A percentile compares a stretch with the other conserved stretches of the same genome.
phyloP scores from a whole-genome alignment of 176 grass and related monocot species.

The Musa schizocarpa region DNA sequence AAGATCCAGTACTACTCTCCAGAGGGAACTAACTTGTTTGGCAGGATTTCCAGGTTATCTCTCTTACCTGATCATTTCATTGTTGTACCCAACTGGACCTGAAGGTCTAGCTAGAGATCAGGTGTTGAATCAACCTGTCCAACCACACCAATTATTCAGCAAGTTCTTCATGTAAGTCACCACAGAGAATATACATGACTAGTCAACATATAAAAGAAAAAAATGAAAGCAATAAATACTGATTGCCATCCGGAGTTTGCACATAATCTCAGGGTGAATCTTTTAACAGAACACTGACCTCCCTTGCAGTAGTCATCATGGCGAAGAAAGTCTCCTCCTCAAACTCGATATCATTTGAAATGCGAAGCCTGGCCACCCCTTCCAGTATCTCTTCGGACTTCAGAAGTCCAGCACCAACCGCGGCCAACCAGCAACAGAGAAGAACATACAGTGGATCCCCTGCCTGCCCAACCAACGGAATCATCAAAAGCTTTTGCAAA shows the following conservation, averaged over 20 bases:
- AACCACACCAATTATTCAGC: neutral
- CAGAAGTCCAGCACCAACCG: constrained; percentile 66
- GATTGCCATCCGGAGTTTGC: neutral
- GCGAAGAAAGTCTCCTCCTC: constrained; percentile 93
- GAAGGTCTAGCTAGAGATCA: no score
- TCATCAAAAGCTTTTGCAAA: neutral
- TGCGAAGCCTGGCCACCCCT: constrained; percentile 83
- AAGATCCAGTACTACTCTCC: no score
- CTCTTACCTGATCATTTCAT: no score
- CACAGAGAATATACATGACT: neutral
- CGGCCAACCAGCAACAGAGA: constrained; percentile 82
- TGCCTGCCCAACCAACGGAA: constrained; percentile 19
- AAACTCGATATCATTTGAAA: constrained; percentile 95
- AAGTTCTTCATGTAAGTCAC: neutral
- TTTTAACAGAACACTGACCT: constrained; percentile 28
- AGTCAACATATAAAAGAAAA: neutral
- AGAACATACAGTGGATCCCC: constrained; percentile 88
- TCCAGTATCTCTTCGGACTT: constrained; percentile 95
- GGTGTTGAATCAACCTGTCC: neutral
- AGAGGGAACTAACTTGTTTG: no score
- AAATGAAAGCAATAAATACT: neutral
- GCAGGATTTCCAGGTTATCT: no score
- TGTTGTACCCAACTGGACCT: no score
- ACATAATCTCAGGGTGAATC: neutral
- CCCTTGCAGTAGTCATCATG: constrained; percentile 64